Base-by-base conservation (phyloP, 495 filamentous ascomycete species). In the Barbatosphaeria neglecta region DNA sequence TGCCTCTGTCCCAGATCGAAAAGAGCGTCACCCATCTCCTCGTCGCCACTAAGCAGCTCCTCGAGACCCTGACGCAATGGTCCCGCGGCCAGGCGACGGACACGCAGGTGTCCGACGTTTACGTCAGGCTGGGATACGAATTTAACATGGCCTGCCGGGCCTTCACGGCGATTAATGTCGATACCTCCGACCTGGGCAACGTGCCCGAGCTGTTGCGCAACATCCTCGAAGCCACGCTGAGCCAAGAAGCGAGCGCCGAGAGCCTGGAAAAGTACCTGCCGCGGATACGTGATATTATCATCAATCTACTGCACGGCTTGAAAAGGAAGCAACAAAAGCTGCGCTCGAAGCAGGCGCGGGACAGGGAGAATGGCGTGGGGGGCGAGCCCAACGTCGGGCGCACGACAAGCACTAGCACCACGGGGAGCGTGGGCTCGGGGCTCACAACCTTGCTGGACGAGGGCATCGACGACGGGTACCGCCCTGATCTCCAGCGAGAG, bases 81-180 rank as follows among this genome's bases (percentile, higher is more conserved):
- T 97, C 93, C 41, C 84, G 90, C 20, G 81, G 86, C 46, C 79
- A 81, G 51, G 88, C 92, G 42, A 88, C 87, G 43, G 92, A 98
- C 64, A 84, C 80, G 33, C 86, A 95, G 55, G 92, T 98, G 31
- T 95, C 90, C 22, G 92, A 98, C 63, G 92, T 98, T 51, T 98
- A 98, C 60, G 92, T 98, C 37, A 81, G 93, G 24, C 68, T 98
- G 45, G 92, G 93, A 13, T 98, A 97, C 61, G 92, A 98, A 64
- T 98, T 98, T 72, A 98, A 98, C 63, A 85, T 97, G 66, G 92
- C 92, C 7, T 96, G 89, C 64, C 83, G 92, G 33, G 89, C 92
- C 40, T 98, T 98, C 64, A 86, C 83, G 57, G 86, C 87, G 33
- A 97, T 98, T 57, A 90, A 90, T 27, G 90, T 98, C 42, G 93